Evolutionary conservation across 768 basidiomycete species (phyloP).

Genomic region (Phlegmacium glaucopus): DNA sequence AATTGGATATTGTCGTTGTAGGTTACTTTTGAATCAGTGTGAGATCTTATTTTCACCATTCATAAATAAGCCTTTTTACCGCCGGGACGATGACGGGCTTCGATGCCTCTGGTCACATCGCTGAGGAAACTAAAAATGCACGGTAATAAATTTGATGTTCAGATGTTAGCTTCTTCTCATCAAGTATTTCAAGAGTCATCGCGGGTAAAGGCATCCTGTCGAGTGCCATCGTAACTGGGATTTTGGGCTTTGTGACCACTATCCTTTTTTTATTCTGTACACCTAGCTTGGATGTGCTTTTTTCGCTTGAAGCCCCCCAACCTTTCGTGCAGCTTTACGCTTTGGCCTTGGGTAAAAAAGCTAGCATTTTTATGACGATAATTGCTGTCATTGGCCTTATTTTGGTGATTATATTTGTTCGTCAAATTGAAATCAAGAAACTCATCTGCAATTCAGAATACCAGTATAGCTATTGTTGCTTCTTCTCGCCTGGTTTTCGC

Average conservation of each 20-base stretch:
- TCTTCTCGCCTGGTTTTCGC: constrained; percentile 88
- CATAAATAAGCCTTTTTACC: constrained; percentile 69
- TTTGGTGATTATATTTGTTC: constrained; percentile 47
- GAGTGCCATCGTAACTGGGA: constrained; percentile 74
- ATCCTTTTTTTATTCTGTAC: constrained; percentile 85
- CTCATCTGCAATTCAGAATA: constrained; percentile 52
- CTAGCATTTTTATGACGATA: constrained; percentile 83
- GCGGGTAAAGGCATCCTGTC: constrained; percentile 82
- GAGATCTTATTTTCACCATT: constrained; percentile 2
- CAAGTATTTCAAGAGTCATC: constrained; percentile 45
- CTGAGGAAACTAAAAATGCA: constrained; percentile 86
- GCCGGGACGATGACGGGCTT: constrained; percentile 89
- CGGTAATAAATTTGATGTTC: constrained; percentile 31
- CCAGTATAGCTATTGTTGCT: constrained; percentile 84
- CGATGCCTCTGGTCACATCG: constrained; percentile 85
- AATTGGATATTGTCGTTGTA: constrained; percentile 91
- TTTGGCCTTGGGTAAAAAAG: constrained; percentile 74
- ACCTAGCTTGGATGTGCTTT: constrained; percentile 73
- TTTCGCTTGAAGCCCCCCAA: constrained; percentile 78
- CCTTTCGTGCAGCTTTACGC: constrained; percentile 90
- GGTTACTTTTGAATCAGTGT: constrained; percentile 5
- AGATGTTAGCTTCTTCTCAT: background rate
- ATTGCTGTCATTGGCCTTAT: constrained; percentile 84
- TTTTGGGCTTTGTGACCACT: constrained; percentile 74
- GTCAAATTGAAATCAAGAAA: background rate